Conservation (phyloP, 768 basidiomycete genomes). For the Lentinula sp. region DNA sequence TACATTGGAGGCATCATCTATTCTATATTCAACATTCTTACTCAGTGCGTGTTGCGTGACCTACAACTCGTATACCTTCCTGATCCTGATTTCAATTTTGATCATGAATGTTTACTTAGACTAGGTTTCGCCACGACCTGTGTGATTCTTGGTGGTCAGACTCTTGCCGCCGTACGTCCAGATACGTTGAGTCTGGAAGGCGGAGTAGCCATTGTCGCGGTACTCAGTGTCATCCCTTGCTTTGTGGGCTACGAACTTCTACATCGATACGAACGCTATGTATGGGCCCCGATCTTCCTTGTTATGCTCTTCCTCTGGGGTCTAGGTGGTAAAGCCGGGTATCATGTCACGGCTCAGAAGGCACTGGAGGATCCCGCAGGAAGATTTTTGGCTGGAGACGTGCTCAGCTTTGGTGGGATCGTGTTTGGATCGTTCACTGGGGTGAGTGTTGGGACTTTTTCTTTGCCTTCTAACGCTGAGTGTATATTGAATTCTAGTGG, state of each 20-base stretch:
- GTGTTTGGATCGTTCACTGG: conserved; percentile 43
- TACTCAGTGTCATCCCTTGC: conserved; percentile 37
- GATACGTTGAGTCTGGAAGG: conserved; percentile 38
- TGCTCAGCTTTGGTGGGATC: conserved; percentile 48
- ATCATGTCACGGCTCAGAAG: conserved; percentile 36
- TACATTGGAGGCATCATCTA: conserved; percentile 43
- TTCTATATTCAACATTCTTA: conserved; percentile 48
- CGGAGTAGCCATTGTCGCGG: conserved; percentile 40
- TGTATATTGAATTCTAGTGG: conserved; percentile 22
- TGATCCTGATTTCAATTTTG: conserved; percentile 8
- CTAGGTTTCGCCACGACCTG: conserved; percentile 42
- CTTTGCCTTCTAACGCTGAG: not conserved
- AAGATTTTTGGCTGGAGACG: conserved; percentile 34
- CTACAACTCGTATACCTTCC: not conserved
- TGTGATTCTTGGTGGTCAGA: conserved; percentile 51
- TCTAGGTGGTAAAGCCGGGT: conserved; percentile 40
- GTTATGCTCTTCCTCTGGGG: conserved; percentile 48
- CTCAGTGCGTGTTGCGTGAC: conserved; percentile 23
- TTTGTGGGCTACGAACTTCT: conserved; percentile 41
- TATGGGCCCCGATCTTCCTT: conserved; percentile 42
- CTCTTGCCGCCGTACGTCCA: conserved; percentile 38
- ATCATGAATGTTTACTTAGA: conserved; percentile 3
- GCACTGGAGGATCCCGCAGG: conserved; percentile 33
- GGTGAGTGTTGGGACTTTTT: conserved; percentile 15
- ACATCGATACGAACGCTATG: conserved; percentile 47